Evolutionary conservation across 768 basidiomycete genomes (phyloP).

Genomic region (Kockovaella imperatae): DNA sequence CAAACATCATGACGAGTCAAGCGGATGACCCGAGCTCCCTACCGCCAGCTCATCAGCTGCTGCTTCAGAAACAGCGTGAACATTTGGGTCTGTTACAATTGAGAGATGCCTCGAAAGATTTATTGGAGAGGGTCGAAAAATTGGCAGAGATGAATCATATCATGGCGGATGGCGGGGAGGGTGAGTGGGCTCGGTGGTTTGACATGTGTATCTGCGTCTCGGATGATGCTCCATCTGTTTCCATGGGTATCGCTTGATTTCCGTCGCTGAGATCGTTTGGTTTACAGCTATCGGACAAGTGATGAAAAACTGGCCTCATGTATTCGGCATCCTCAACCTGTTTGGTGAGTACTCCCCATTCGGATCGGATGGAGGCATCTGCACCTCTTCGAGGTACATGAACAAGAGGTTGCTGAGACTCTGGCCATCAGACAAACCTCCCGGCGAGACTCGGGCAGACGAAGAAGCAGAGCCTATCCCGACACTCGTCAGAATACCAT

Average conservation of each 20-base stretch:
- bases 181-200: too few relatives aligned
- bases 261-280: neutral
- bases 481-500: slow-evolving; percentile 34
- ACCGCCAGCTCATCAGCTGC: slow-evolving; percentile 28
- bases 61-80: slow-evolving; percentile 46
- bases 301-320: slow-evolving; percentile 46
- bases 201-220: too few relatives aligned
- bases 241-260: neutral
- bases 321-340: slow-evolving; percentile 44
- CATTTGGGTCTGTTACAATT: slow-evolving; percentile 43
- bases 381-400: slow-evolving; percentile 3
- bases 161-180: slow-evolving; percentile 46
- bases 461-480: slow-evolving; percentile 30
- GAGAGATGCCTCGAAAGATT: slow-evolving; percentile 31
- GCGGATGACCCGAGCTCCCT: too few relatives aligned
- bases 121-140: slow-evolving; percentile 40
- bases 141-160: slow-evolving; percentile 44
- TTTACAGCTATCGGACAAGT: slow-evolving; percentile 47
- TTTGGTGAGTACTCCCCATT: slow-evolving; percentile 34
- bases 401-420: slow-evolving; percentile 8
- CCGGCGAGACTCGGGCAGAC: slow-evolving; percentile 10
- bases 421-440: neutral
- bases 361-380: neutral
- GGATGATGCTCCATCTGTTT: too few relatives aligned
- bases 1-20: too few relatives aligned